These are phyloP conservation scores for Candida parachauliodes DNA, from an alignment of 805 yeast genomes.

Conservation along the genomic window DNA sequence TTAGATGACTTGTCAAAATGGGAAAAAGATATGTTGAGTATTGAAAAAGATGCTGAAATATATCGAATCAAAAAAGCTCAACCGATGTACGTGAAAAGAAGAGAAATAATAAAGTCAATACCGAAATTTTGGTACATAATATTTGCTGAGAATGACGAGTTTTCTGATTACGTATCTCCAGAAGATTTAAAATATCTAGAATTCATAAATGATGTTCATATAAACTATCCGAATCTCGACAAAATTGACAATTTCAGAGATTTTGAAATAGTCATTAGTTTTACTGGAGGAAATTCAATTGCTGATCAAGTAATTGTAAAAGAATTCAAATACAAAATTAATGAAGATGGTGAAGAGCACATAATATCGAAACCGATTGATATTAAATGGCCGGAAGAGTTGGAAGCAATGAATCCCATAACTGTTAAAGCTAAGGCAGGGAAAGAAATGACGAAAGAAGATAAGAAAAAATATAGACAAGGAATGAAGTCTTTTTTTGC, in stretches of 20 bases:
- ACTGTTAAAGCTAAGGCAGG: constrained; percentile 36
- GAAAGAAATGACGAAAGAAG: constrained; percentile 39
- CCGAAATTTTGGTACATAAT: constrained; percentile 89
- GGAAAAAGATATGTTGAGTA: constrained; percentile 55
- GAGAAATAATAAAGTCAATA: constrained; percentile 47
- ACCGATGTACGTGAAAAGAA: constrained; percentile 56
- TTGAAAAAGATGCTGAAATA: constrained; percentile 59
- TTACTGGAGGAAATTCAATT: constrained; percentile 41
- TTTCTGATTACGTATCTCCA: constrained; percentile 72
- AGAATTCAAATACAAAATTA: constrained; percentile 44
- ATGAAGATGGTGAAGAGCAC: constrained; percentile 51
- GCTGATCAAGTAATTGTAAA: constrained; percentile 61
- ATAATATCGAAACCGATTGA: constrained; percentile 52
- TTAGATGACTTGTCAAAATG: constrained; percentile 49
- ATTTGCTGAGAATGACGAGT: constrained; percentile 77
- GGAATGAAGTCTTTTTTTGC: constrained; percentile 86
- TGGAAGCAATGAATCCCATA: constrained; percentile 53
- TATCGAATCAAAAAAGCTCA: constrained; percentile 51
- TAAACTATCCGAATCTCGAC: constrained; percentile 38
- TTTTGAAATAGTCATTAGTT: constrained; percentile 58
- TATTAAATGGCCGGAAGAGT: constrained; percentile 68
- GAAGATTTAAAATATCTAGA: constrained; percentile 79
- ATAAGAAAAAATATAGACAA: constrained; percentile 57
- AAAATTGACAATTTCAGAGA: constrained; percentile 36
- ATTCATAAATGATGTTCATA: constrained; percentile 56